A percentile compares a stretch with the other conserved stretches of the same genome.
These are phyloP conservation scores for Terana coerulea DNA, from an alignment of 768 basidiomycete genomes.

Conservation along the genomic window DNA sequence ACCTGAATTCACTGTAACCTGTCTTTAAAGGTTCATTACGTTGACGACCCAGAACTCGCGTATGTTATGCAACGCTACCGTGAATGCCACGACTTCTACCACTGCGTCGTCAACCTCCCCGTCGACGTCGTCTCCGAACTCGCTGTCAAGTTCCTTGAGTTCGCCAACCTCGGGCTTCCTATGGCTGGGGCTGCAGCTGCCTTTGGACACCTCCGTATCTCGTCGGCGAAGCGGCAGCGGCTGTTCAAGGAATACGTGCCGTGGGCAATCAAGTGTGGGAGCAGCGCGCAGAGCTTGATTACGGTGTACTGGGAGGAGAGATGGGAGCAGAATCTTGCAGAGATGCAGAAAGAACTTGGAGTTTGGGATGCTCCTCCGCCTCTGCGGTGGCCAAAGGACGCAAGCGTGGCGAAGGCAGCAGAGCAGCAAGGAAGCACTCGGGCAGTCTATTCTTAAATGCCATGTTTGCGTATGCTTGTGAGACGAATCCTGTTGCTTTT, in stretches of 20 bases:
- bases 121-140: constrained; percentile 90
- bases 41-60: constrained; percentile 91
- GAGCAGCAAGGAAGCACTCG: too few species aligned
- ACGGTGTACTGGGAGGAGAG: constrained; percentile 95
- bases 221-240: constrained; percentile 33
- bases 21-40: constrained; percentile 95
- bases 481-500: too few species aligned
- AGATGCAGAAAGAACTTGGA: constrained; percentile 82
- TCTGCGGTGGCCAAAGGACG: constrained; percentile 34
- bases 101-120: constrained; percentile 84
- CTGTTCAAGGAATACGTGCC: constrained; percentile 80
- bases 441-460: too few species aligned
- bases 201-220: constrained; percentile 77
- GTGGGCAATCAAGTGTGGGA: constrained; percentile 88
- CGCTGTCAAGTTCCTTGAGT: constrained; percentile 92
- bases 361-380: constrained; percentile 84
- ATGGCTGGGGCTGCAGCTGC: constrained; percentile 78
- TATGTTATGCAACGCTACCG: constrained; percentile 98
- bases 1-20: background rate
- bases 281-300: constrained; percentile 69
- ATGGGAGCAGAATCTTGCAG: constrained; percentile 80
- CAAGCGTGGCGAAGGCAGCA: too few species aligned
- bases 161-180: constrained; percentile 87
- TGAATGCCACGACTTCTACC: constrained; percentile 97
- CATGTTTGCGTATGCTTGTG: too few species aligned